Base-by-base conservation (phyloP, 371 early-diverging fungal genomes). In the Rhizomucor miehei region DNA sequence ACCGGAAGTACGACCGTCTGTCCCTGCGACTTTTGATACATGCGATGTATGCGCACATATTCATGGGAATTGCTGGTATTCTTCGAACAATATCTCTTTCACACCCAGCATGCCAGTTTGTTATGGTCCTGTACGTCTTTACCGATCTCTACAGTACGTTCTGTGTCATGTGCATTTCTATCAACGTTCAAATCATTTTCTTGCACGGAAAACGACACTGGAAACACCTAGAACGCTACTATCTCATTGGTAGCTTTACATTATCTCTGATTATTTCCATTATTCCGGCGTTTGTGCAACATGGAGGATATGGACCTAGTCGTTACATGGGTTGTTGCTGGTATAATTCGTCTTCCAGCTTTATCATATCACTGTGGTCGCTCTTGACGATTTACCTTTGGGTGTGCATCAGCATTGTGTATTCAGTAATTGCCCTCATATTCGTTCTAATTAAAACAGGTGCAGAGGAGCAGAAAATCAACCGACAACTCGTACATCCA, bases 21-120 rank as follows among this genome's bases (percentile, higher is more conserved):
- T 59, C 60, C 4, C 53, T 59, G 17, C 60, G 60, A 11, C 40
- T 59, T 5, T 40, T 59, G 50, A 25, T 59, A n/a, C 46, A 59
- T 6, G 17, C 60, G 0, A 44, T 43, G 6, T 6, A 49, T 29
- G 16, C 51, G 41, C 54, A 50, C 44, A 40, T 54, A 1, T 6
- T 54, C 2, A 39, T 59, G 37, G 54, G 50, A 17, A 17, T 53
- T 10, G 44, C 50, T 16, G 43, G 44, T 21, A 44, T 59, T 0
- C 29, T 44, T 6, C 49, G 54, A 14, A 49, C 48, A 35, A 9
- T 40, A 16, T 8, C 29, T 29, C 3, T 8, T 5, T 29, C 29
- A 3, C 5, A 29, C 29, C 19, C 16, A 16, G 3, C 19, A 3
- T 59, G 60, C 44, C 23, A 54, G 11, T 53, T 45, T 10, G 21